Percentiles rank a stretch among this genome's conserved stretches.
These are phyloP conservation scores for Trichoderma citrinoviride DNA, from an alignment of 2,329 filamentous ascomycete genomes.

Conservation along the genomic window DNA sequence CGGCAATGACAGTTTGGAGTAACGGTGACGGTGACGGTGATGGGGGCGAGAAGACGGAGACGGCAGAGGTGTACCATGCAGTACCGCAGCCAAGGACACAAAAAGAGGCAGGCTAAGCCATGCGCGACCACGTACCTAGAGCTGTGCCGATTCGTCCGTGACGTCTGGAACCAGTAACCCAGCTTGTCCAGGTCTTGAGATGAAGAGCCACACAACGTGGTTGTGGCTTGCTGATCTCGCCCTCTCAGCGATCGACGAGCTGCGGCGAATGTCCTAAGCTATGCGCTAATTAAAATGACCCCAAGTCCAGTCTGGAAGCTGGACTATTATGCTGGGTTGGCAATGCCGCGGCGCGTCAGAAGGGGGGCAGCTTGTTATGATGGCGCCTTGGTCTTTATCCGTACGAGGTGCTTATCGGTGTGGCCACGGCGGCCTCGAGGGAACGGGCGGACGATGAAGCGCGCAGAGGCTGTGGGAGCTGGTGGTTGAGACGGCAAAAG, in stretches of 20 bases:
- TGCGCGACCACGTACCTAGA: slow-evolving; percentile 21
- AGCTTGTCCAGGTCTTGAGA: neutral
- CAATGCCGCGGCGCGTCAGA: slow-evolving; percentile 15
- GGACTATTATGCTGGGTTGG: slow-evolving; percentile 3
- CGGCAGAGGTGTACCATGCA: neutral
- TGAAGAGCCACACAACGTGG: slow-evolving; percentile 21
- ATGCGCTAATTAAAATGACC: slow-evolving; percentile 23
- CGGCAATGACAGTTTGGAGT: slow-evolving; percentile 1
- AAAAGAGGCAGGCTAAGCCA: slow-evolving; percentile 17
- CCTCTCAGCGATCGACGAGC: slow-evolving; percentile 22
- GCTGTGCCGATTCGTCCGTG: slow-evolving; percentile 21
- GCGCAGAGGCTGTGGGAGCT: neutral
- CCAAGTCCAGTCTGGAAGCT: slow-evolving; percentile 12
- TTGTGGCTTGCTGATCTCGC: slow-evolving; percentile 24
- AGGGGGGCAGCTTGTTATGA: slow-evolving; percentile 13
- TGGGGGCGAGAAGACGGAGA: neutral
- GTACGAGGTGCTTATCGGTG: slow-evolving; percentile 8
- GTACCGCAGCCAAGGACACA: slow-evolving; percentile 13
- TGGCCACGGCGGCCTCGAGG: slow-evolving; percentile 14
- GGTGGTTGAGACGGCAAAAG: neutral
- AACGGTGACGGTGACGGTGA: slow-evolving; percentile 18
- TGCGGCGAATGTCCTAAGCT: slow-evolving; percentile 20
- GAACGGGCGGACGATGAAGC: slow-evolving; percentile 10
- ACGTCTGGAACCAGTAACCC: slow-evolving; percentile 19
- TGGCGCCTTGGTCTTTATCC: slow-evolving; percentile 15